A percentile compares a stretch with the other conserved stretches of the same genome.
Conservation (phyloP, 345 rosid genomes). For the Turnera subulata region DNA sequence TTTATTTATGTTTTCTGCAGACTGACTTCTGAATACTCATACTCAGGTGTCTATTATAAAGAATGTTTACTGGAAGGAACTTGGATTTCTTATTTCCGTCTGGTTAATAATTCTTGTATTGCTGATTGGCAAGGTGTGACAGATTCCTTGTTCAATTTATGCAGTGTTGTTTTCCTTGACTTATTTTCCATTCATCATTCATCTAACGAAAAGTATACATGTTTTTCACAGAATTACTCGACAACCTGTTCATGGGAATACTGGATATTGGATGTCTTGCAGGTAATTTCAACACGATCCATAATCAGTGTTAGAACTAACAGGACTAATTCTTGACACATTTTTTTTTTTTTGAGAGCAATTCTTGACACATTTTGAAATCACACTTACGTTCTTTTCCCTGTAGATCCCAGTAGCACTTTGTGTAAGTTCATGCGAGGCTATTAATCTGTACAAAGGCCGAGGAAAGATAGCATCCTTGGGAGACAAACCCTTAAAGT, state of each 20-base stretch:
- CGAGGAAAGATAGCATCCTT: conserved; percentile 33
- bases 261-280: conserved; percentile 59
- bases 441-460: conserved; percentile 38
- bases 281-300: conserved; percentile 54
- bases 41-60: conserved; percentile 40
- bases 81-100: conserved; percentile 37
- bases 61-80: conserved; percentile 43
- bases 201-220: no score
- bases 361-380: no score
- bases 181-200: no score
- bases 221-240: conserved; percentile 42
- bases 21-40: not conserved
- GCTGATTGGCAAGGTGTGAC: conserved; percentile 43
- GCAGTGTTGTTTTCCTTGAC: no score
- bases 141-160: no score
- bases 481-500: conserved; percentile 31
- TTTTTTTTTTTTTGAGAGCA: no score
- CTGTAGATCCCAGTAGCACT: conserved; percentile 25
- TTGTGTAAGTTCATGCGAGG: conserved; percentile 19
- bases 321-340: not conserved
- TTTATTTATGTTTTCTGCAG: not conserved
- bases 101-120: conserved; percentile 38
- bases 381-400: no score
- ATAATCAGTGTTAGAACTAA: no score
- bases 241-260: conserved; percentile 54